These are phyloP conservation scores for Nigrograna mackinnonii DNA, from an alignment of 2,329 filamentous ascomycete species.

Conservation along the genomic window DNA sequence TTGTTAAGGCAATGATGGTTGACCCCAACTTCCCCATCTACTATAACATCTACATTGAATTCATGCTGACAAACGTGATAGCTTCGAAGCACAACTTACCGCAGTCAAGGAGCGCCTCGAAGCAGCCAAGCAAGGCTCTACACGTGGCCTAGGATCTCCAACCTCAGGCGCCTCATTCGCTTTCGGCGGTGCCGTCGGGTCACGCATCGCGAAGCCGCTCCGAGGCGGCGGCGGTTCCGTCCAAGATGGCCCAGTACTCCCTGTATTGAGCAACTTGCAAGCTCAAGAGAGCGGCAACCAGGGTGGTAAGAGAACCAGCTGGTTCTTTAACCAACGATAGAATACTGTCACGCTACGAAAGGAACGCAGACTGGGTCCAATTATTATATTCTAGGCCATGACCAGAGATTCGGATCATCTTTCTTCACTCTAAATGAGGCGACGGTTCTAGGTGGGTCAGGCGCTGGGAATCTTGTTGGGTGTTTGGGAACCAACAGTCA, in stretches of 20 bases:
- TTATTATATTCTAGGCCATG: too few species aligned
- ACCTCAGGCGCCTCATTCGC: slow-evolving; percentile 65
- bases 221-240: slow-evolving; percentile 54
- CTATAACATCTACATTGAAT: slow-evolving; percentile 6
- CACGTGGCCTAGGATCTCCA: slow-evolving; percentile 74
- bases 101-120: slow-evolving; percentile 98
- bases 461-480: too few species aligned
- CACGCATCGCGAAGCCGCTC: slow-evolving; percentile 67
- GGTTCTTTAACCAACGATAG: slow-evolving; percentile 69
- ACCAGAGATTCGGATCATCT: too few species aligned
- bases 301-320: slow-evolving; percentile 69
- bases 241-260: slow-evolving; percentile 41
- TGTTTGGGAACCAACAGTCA: too few species aligned
- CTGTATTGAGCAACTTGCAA: slow-evolving; percentile 49
- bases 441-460: too few species aligned
- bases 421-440: too few species aligned
- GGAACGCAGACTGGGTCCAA: too few species aligned
- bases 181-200: slow-evolving; percentile 58
- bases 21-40: slow-evolving; percentile 3
- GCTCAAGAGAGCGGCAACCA: slow-evolving; percentile 58
- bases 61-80: slow-evolving; percentile 43
- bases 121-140: slow-evolving; percentile 89
- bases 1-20: too few species aligned
- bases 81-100: slow-evolving; percentile 95
- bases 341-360: too few species aligned